Conservation (phyloP, 140 eudicot genomes). For the Anethum foeniculum region DNA sequence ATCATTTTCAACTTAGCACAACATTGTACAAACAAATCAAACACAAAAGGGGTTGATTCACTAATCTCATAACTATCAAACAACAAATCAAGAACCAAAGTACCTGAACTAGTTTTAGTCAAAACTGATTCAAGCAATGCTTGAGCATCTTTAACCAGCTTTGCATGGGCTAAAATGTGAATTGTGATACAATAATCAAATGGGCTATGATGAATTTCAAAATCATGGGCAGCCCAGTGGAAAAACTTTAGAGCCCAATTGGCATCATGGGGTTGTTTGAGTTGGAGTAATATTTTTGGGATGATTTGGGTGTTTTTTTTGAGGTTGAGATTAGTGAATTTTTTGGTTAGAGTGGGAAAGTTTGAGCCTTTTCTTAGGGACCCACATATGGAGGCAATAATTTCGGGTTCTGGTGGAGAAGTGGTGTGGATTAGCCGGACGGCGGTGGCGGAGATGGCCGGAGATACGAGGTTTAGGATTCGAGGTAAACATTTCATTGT, state of each 20-base stretch:
- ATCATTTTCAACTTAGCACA: slow-evolving; percentile 64
- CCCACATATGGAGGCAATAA: slow-evolving; percentile 31
- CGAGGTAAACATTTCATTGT: not conserved
- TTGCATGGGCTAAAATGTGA: slow-evolving; percentile 53
- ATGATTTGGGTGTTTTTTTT: slow-evolving; percentile 24
- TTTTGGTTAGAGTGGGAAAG: slow-evolving; percentile 46
- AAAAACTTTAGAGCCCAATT: slow-evolving; percentile 59
- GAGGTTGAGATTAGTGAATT: slow-evolving; percentile 21
- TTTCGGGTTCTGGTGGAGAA: not conserved
- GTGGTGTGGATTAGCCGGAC: not conserved
- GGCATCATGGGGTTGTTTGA: slow-evolving; percentile 58
- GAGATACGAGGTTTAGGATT: not conserved
- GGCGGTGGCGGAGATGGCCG: not conserved
- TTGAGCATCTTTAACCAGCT: slow-evolving; percentile 56
- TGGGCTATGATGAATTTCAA: slow-evolving; percentile 39
- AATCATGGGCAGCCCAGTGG: slow-evolving; percentile 66
- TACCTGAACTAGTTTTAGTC: slow-evolving; percentile 16
- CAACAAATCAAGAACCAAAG: slow-evolving; percentile 33
- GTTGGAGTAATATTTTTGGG: slow-evolving; percentile 42
- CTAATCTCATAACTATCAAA: slow-evolving; percentile 34
- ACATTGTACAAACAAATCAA: slow-evolving; percentile 62
- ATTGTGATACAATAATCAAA: slow-evolving; percentile 45
- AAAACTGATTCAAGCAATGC: slow-evolving; percentile 59
- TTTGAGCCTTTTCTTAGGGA: slow-evolving; percentile 43
- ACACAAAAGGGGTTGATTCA: slow-evolving; percentile 55